phyloP scores from a whole-genome alignment of 1,139 yeast species.

The Saccharomyces hybrid region DNA sequence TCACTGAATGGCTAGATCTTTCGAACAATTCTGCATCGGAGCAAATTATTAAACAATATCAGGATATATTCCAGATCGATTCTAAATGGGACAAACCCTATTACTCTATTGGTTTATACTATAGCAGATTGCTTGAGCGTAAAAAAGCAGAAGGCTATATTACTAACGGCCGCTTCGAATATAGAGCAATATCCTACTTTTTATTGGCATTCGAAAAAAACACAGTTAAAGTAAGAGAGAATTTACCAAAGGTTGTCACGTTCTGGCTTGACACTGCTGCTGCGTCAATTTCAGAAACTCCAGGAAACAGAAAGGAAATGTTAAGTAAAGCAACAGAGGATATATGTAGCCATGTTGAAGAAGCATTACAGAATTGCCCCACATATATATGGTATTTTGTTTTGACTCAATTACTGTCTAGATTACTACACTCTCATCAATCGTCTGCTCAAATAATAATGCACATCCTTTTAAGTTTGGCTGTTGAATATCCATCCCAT shows the following conservation, averaged over 20 bases:
- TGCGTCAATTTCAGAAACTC: slow-evolving; percentile 21
- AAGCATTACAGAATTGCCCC: slow-evolving; percentile 44
- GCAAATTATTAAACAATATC: slow-evolving; percentile 64
- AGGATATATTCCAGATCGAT: slow-evolving; percentile 50
- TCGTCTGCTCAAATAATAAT: slow-evolving; percentile 51
- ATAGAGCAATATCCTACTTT: slow-evolving; percentile 56
- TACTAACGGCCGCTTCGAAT: slow-evolving; percentile 57
- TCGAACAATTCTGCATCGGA: slow-evolving; percentile 80
- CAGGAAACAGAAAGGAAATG: slow-evolving; percentile 25
- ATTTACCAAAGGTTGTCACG: slow-evolving; percentile 81
- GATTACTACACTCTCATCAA: slow-evolving; percentile 59
- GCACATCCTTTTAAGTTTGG: slow-evolving; percentile 48
- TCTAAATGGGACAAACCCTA: slow-evolving; percentile 70
- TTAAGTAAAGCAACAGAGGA: slow-evolving; percentile 21
- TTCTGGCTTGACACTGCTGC: slow-evolving; percentile 85
- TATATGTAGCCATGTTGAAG: slow-evolving; percentile 41
- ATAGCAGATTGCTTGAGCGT: slow-evolving; percentile 67
- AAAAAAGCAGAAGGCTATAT: slow-evolving; percentile 36
- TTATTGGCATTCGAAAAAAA: slow-evolving; percentile 64
- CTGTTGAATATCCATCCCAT: slow-evolving; percentile 67
- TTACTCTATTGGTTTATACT: slow-evolving; percentile 74
- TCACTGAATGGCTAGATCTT: slow-evolving; percentile 82
- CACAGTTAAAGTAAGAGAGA: slow-evolving; percentile 66
- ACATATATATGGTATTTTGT: slow-evolving; percentile 75
- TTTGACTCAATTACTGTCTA: slow-evolving; percentile 74